Evolutionary conservation across 2,329 filamentous ascomycete species (phyloP), one percentile per base, ranked within the genome.

Genomic region (Fusarium verticillioides): DNA sequence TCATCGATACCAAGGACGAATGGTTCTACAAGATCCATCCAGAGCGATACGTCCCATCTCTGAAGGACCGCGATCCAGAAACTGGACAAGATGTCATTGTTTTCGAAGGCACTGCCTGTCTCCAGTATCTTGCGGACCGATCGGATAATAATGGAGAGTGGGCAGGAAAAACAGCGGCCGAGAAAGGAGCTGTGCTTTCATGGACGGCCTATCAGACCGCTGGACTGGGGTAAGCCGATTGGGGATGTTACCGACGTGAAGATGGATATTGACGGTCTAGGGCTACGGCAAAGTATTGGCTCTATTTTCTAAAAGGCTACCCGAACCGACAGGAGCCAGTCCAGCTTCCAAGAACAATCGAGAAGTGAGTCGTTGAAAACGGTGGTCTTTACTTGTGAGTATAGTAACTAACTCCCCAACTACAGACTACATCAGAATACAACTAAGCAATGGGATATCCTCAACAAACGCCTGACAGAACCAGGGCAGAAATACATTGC

Each of bases 181-280:
- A 49, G 28, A 49, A 49, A 9, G 46, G 46, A 49, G 46, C 46
- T 23, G 46, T 49, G 21, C 46, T 49, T 49, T 49, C 46, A 18
- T 49, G 46, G 46, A 49, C 46, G 46, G 46, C 46, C 15, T 49
- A 49, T 32, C 46, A 49, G 46, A 49, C 46, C 28, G 46, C 46
- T 23, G 46, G 46, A 11, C 9, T 49, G 7, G 46, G 46, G 46
- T 49, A 49, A 9, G 46, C 15, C 19, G 28, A 16, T 30, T 6
- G 4, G 15, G 4, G 4, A 49, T 18, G 15, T 18, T 7, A 32
- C 19, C 2, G 4, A 16, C 1, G 4, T 12, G 19, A 49, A 9
- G 21, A 49, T 30, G 9, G 1, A 23, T 5, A 7, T 15, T 49
- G n/a, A 32, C 8, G 12, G 13, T 49, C 9, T 7, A 49, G 46